phyloP scores from a whole-genome alignment of 768 basidiomycete genomes.

The Lenzites betulinus region DNA sequence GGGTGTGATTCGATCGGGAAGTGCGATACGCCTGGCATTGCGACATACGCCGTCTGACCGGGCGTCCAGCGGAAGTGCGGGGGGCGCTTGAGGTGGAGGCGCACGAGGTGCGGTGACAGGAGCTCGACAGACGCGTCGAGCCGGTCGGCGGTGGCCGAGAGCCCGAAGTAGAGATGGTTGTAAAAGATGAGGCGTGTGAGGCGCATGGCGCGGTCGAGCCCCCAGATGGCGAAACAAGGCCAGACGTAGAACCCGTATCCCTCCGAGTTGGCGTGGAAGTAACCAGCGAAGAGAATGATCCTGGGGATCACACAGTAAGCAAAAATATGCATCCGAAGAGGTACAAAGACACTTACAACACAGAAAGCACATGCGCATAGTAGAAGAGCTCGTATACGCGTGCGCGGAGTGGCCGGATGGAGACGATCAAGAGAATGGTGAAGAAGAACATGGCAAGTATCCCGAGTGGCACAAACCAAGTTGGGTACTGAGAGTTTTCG shows the following conservation, averaged over 20 bases:
- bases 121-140: conserved; percentile 44
- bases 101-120: conserved; percentile 49
- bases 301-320: conserved; percentile 19
- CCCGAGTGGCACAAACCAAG: conserved; percentile 35
- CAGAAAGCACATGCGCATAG: conserved; percentile 45
- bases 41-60: conserved; percentile 56
- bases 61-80: conserved; percentile 53
- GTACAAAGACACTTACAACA: conserved; percentile 36
- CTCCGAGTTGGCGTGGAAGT: conserved; percentile 30
- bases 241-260: conserved; percentile 43
- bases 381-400: conserved; percentile 56
- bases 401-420: conserved; percentile 49
- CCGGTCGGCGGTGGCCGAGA: conserved; percentile 26
- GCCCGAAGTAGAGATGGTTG: conserved; percentile 47
- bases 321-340: not conserved
- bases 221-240: conserved; percentile 57
- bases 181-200: conserved; percentile 44
- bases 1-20: conserved; percentile 58
- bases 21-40: conserved; percentile 46
- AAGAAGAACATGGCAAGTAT: conserved; percentile 41
- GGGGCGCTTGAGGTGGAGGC: conserved; percentile 47
- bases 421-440: conserved; percentile 44
- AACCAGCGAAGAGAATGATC: conserved; percentile 35
- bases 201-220: conserved; percentile 55
- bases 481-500: not conserved